Percentiles rank a stretch among this genome's conserved stretches.
phyloP scores from a whole-genome alignment of 495 filamentous ascomycete species.

The Hyaloscypha finlandica region DNA sequence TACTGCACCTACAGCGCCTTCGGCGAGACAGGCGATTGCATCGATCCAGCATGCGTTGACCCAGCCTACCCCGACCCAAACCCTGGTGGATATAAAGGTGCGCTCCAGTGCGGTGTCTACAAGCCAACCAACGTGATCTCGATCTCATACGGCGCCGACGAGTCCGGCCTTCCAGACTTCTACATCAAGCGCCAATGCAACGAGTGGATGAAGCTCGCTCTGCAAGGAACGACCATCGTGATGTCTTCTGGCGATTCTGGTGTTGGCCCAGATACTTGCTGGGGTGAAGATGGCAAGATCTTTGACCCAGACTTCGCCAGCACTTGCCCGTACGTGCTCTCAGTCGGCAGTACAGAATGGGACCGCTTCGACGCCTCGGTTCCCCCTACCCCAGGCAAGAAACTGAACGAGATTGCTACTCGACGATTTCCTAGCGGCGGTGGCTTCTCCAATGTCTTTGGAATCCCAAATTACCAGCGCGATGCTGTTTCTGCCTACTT shows the following conservation, averaged over 20 bases:
- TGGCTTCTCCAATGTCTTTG: constrained; percentile 50
- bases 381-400: constrained; percentile 31
- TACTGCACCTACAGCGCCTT: constrained; percentile 40
- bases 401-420: constrained; percentile 33
- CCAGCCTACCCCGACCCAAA: constrained; percentile 43
- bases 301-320: constrained; percentile 43
- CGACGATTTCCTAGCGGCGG: constrained; percentile 43
- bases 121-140: constrained; percentile 62
- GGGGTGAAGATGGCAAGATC: constrained; percentile 27
- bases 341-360: constrained; percentile 41
- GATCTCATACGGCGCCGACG: constrained; percentile 57
- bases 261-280: constrained; percentile 36
- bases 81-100: constrained; percentile 42
- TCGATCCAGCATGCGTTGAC: constrained; percentile 34
- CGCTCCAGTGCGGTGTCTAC: constrained; percentile 48
- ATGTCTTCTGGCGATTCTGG: constrained; percentile 47
- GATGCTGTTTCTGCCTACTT: constrained; percentile 33
- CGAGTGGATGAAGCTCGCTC: constrained; percentile 53
- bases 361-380: constrained; percentile 33
- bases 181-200: constrained; percentile 62
- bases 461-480: constrained; percentile 41
- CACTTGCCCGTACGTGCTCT: constrained; percentile 50
- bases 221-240: constrained; percentile 43
- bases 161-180: constrained; percentile 49
- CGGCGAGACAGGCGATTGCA: constrained; percentile 41